phyloP scores from a whole-genome alignment of 495 filamentous ascomycete species.

The Antarctomyces pellizariae region DNA sequence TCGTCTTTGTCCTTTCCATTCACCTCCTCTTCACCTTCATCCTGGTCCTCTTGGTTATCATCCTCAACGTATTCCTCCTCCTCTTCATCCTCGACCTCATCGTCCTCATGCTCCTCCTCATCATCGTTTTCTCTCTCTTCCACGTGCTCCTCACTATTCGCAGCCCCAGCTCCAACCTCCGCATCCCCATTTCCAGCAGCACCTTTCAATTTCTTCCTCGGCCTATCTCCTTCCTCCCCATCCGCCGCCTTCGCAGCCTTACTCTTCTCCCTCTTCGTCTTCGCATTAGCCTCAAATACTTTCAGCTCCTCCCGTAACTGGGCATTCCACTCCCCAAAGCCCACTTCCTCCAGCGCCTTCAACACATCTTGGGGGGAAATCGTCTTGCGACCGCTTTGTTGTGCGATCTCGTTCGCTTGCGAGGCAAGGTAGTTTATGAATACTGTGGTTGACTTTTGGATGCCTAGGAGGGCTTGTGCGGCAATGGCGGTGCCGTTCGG shows the following conservation, averaged over 20 bases:
- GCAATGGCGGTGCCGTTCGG: slow-evolving; percentile 86
- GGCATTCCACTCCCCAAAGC: slow-evolving; percentile 55
- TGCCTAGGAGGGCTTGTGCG: slow-evolving; percentile 73
- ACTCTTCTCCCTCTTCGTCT: slow-evolving; percentile 25
- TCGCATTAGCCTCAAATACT: too few species aligned
- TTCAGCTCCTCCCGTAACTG: slow-evolving; percentile 38
- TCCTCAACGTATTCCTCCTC: slow-evolving; percentile 21
- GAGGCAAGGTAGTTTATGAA: slow-evolving; percentile 79
- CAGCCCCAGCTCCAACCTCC: slow-evolving; percentile 19
- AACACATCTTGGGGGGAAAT: slow-evolving; percentile 70
- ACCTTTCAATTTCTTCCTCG: slow-evolving; percentile 21
- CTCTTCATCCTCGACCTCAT: slow-evolving; percentile 17
- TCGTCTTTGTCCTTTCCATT: slow-evolving; percentile 33
- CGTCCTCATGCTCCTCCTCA: slow-evolving; percentile 15
- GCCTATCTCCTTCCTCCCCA: too few species aligned
- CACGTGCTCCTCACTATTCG: slow-evolving; percentile 23
- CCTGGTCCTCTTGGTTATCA: slow-evolving; percentile 16
- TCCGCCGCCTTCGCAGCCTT: slow-evolving; percentile 6
- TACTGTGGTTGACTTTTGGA: slow-evolving; percentile 82
- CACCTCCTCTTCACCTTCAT: slow-evolving; percentile 18
- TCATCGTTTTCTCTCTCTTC: slow-evolving; percentile 19
- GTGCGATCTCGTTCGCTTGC: slow-evolving; percentile 59
- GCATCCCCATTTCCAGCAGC: slow-evolving; percentile 10
- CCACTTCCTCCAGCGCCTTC: slow-evolving; percentile 55
- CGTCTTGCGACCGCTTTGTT: slow-evolving; percentile 49